Evolutionary conservation across 108 stramenopile genomes (phyloP), one percentile per base, ranked within the genome.

Genomic region (Pinguiococcus pyrenoidosus): DNA sequence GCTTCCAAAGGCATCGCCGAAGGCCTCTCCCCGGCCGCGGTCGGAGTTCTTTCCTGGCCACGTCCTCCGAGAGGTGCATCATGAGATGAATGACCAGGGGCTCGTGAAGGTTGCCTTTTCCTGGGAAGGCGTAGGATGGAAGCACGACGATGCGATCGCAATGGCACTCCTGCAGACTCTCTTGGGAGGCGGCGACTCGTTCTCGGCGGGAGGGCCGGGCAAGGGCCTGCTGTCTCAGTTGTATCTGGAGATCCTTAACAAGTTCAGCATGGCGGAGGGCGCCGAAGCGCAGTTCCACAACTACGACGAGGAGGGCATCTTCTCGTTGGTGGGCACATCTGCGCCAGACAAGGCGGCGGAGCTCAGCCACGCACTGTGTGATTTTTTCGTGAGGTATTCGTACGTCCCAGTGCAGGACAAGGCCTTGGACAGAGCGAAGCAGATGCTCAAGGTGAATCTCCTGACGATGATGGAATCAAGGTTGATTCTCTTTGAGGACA

Each of bases 221-320:
- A 99, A 99, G 70, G 97, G 97, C 37, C 96, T 99, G 94, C 96
- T 96, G 64, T 82, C 86, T 18, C 79, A 92, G 10, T 66, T 99
- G 25, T 99, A 99, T 59, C 70, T 86, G 32, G 83, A 96, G 43
- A 85, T 99, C 23, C 65, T 98, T 44, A 95, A 92, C 60, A 50
- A 73, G 26, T 75, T 81, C 54, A 65, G 62, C 44, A 94, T 90
- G 92, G 87, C 83, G 27, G 96, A 99, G 55, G 62, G 76, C 2
- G 83, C 85, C 17, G 89, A 96, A 66, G 86, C 91, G 1, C 92
- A 92, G 57, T 75, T 82, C 21, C 58, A 63, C 22, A 81, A 92
- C 58, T 79, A 92, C 54, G 70, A 74, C 32, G 84, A 92, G 57
- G 66, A 55, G 13, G 96, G 96, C n/a, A 43, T 99, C 12, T 76